A percentile compares a stretch with the other conserved stretches of the same genome.
phyloP scores from a whole-genome alignment of 1,139 yeast genomes.

The Hansenula lynferdii region DNA sequence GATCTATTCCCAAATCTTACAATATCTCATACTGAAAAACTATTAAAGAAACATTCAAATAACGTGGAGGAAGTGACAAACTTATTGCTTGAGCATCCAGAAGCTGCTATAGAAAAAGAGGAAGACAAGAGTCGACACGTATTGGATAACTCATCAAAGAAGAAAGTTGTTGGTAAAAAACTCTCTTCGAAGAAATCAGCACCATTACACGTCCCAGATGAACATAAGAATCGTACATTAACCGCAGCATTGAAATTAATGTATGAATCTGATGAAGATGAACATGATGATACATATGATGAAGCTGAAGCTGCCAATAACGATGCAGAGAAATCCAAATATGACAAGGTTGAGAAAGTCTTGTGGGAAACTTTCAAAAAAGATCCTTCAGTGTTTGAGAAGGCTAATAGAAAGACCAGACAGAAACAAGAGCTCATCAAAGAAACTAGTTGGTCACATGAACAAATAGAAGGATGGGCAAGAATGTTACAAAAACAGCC shows the following conservation, averaged over 20 bases:
- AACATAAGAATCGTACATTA: conserved; percentile 50
- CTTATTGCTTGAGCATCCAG: conserved; percentile 58
- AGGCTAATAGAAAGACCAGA: conserved; percentile 45
- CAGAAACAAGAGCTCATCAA: conserved; percentile 47
- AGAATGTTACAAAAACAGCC: conserved; percentile 68
- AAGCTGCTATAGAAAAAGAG: conserved; percentile 24
- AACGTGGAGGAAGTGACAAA: conserved; percentile 59
- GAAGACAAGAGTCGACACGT: conserved; percentile 4
- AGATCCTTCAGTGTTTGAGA: conserved; percentile 47
- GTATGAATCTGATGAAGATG: conserved; percentile 69
- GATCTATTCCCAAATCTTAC: conserved; percentile 59
- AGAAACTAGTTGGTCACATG: conserved; percentile 71
- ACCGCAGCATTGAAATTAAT: conserved; percentile 58
- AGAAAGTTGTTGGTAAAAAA: conserved; percentile 13
- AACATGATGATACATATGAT: conserved; percentile 80
- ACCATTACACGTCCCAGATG: conserved; percentile 34
- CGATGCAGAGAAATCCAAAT: conserved; percentile 18
- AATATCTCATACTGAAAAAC: conserved; percentile 36
- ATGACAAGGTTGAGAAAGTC: conserved; percentile 38
- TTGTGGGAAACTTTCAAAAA: conserved; percentile 55
- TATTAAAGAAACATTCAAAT: conserved; percentile 43
- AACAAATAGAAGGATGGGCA: conserved; percentile 93
- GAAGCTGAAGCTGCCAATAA: conserved; percentile 49
- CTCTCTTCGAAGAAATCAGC: conserved; percentile 12
- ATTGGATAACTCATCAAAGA: conserved; percentile 7